phyloP scores from a whole-genome alignment of 805 yeast genomes.

The Kuraishia piskuri region DNA sequence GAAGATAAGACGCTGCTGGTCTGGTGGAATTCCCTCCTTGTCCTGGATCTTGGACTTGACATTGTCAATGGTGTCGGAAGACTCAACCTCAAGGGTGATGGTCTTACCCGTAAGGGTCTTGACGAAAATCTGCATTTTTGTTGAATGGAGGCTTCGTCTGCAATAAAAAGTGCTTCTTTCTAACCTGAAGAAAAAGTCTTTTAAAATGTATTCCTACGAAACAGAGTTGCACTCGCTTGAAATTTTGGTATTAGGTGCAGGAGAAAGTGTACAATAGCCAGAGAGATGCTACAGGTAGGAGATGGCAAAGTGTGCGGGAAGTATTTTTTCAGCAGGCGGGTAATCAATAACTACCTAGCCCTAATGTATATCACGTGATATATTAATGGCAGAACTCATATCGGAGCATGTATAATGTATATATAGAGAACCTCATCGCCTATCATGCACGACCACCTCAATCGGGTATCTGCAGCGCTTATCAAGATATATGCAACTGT shows the following conservation, averaged over 20 bases:
- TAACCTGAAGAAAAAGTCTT: constrained; percentile 23
- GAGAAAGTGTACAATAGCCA: neutral
- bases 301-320: neutral
- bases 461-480: neutral
- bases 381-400: too few relatives aligned
- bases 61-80: constrained; percentile 97
- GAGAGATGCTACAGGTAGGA: neutral
- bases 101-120: constrained; percentile 87
- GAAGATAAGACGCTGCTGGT: constrained; percentile 98
- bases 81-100: constrained; percentile 97
- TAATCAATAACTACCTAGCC: neutral
- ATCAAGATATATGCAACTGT: neutral
- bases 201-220: constrained; percentile 3
- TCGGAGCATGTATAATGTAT: too few relatives aligned
- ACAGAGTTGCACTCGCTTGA: neutral
- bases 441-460: neutral
- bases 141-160: constrained; percentile 22
- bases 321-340: neutral
- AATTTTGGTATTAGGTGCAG: neutral
- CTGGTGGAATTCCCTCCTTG: constrained; percentile 99
- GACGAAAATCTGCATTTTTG: constrained; percentile 62
- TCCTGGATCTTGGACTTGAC: constrained; percentile 98
- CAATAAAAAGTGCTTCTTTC: constrained; percentile 29
- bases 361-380: neutral
- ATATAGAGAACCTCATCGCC: neutral